Evolutionary conservation across 495 filamentous ascomycete genomes (phyloP).

Genomic region (Cairneyella variabilis): DNA sequence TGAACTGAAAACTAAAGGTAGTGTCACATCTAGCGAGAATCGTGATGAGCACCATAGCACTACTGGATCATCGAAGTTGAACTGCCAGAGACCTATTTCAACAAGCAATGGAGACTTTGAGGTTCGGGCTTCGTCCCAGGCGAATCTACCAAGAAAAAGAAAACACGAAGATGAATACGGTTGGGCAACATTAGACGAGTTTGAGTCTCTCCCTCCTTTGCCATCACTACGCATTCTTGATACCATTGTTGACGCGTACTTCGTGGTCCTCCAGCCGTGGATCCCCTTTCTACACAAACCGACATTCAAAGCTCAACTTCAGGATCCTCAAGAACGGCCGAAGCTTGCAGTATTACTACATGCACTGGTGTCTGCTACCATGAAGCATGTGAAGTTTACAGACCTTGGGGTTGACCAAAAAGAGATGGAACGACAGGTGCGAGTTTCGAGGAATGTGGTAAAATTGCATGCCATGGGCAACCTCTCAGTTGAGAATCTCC

Average conservation of each 20-base stretch:
- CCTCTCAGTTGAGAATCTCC: constrained; percentile 33
- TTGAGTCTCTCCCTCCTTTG: constrained; percentile 1
- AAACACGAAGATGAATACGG: neutral
- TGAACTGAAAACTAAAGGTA: constrained; percentile 2
- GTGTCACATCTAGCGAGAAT: neutral
- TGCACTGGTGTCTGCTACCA: constrained; percentile 27
- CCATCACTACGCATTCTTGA: constrained; percentile 18
- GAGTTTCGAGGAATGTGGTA: constrained; percentile 27
- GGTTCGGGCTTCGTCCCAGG: neutral
- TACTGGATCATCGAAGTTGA: neutral
- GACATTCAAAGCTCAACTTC: constrained; percentile 25
- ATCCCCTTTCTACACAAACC: constrained; percentile 35
- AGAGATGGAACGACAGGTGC: constrained; percentile 24
- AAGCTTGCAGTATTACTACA: constrained; percentile 29
- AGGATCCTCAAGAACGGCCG: constrained; percentile 16
- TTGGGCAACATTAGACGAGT: neutral
- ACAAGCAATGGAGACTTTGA: neutral
- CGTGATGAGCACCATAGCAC: neutral
- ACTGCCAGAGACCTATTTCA: neutral
- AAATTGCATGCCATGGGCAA: constrained; percentile 31
- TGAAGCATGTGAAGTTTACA: constrained; percentile 19
- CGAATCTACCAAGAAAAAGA: constrained; percentile 2
- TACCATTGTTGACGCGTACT: constrained; percentile 30
- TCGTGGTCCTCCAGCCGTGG: constrained; percentile 32
- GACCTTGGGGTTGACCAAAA: constrained; percentile 2